Evolutionary conservation across 768 basidiomycete genomes (phyloP).

Genomic region (Russula vinacea): DNA sequence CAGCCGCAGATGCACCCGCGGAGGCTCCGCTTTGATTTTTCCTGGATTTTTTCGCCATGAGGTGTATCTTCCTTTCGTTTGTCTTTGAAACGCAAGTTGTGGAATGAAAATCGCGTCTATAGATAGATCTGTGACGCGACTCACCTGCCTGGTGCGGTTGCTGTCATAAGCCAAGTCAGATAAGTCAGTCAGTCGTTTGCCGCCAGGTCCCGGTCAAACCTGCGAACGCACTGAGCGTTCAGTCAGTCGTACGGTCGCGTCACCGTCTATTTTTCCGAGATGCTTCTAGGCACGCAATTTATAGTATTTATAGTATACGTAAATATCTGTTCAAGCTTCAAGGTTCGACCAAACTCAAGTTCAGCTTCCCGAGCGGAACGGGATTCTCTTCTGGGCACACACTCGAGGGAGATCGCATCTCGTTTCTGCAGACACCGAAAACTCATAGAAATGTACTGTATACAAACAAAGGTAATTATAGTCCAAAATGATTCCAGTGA

Average conservation of each 20-base stretch:
- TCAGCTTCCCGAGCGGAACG: background rate
- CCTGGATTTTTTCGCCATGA: constrained; percentile 67
- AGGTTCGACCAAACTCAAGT: background rate
- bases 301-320: background rate
- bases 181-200: constrained; percentile 4
- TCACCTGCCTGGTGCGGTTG: constrained; percentile 19
- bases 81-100: constrained; percentile 45
- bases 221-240: constrained; percentile 15
- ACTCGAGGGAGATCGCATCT: background rate
- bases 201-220: constrained; percentile 20
- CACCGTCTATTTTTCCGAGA: constrained; percentile 11
- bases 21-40: constrained; percentile 49
- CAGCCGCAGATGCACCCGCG: constrained; percentile 30
- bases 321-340: background rate
- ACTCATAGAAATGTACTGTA: constrained; percentile 15
- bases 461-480: constrained; percentile 13
- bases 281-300: constrained; percentile 13
- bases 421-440: background rate
- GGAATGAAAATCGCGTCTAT: background rate
- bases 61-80: constrained; percentile 67
- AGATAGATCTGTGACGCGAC: background rate
- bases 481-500: constrained; percentile 12
- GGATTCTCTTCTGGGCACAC: background rate
- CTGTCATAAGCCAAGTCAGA: constrained; percentile 16
- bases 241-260: constrained; percentile 13